phyloP scores from a whole-genome alignment of 768 basidiomycete genomes.

The Xerocomus potaroensis region DNA sequence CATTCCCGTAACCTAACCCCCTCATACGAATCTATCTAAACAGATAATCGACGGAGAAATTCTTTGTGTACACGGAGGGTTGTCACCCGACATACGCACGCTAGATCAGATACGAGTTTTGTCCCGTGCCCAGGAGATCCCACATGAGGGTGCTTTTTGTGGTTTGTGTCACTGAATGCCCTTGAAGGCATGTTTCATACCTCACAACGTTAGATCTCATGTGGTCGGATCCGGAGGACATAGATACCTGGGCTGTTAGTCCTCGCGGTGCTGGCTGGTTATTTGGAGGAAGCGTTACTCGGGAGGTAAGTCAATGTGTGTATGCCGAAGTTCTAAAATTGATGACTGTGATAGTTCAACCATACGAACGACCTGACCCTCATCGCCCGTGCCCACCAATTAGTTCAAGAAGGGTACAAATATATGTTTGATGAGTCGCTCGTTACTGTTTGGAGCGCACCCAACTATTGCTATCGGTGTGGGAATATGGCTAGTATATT shows the following conservation, averaged over 20 bases:
- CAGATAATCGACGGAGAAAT: constrained; percentile 93
- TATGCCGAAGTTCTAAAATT: not conserved
- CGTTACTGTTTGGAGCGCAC: constrained; percentile 91
- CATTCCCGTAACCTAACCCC: not conserved
- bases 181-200: not conserved
- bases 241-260: constrained; percentile 95
- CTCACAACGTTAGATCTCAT: constrained; percentile 64
- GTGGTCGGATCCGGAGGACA: constrained; percentile 98
- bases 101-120: constrained; percentile 92
- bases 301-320: constrained; percentile 50
- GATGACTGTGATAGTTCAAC: constrained; percentile 62
- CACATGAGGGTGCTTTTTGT: constrained; percentile 98
- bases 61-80: constrained; percentile 92
- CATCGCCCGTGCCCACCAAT: constrained; percentile 93
- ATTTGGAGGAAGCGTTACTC: constrained; percentile 82
- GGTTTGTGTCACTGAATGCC: constrained; percentile 39
- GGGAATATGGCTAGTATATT: constrained; percentile 92
- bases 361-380: constrained; percentile 84
- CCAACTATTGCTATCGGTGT: constrained; percentile 82
- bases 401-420: constrained; percentile 95
- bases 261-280: constrained; percentile 96
- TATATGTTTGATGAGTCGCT: constrained; percentile 94
- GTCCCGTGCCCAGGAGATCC: constrained; percentile 94
- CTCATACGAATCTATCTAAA: not conserved
- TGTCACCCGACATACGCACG: constrained; percentile 94